Conservation (phyloP, 257 asterid species). For the Salvia splendens region DNA sequence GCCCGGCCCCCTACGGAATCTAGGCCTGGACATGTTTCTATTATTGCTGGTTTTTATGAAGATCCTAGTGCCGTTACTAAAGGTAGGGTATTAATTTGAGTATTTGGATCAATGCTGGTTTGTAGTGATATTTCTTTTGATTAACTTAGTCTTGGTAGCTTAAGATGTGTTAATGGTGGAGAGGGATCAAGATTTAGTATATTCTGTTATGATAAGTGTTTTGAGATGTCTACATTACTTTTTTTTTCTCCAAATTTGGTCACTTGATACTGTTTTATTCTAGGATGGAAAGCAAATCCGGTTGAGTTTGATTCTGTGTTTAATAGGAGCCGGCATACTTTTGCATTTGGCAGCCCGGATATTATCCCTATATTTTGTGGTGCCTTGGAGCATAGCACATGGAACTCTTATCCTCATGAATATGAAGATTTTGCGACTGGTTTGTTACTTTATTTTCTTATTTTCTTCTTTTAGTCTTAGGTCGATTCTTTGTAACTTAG, state of each 20-base stretch:
- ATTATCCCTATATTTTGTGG: conserved; percentile 90
- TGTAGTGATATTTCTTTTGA: conserved; percentile 7
- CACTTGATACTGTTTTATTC: conserved; percentile 25
- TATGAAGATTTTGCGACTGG: conserved; percentile 99
- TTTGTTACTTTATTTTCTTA: conserved; percentile 34
- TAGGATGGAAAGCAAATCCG: conserved; percentile 99
- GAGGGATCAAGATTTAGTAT: not conserved
- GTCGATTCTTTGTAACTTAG: conserved; percentile 20
- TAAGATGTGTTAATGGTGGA: not conserved
- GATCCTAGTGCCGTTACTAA: conserved; percentile 99
- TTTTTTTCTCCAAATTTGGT: conserved; percentile 23
- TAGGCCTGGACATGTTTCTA: conserved; percentile 97
- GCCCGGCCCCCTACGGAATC: conserved; percentile 99
- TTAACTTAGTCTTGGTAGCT: conserved; percentile 12
- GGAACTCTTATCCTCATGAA: conserved; percentile 82
- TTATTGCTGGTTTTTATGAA: conserved; percentile 97
- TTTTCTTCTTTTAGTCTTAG: not conserved
- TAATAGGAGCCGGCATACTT: conserved; percentile 85
- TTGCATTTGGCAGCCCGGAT: conserved; percentile 96
- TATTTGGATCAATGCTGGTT: conserved; percentile 22
- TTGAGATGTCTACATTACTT: not conserved
- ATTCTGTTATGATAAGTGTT: not conserved
- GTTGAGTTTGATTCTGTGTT: conserved; percentile 98
- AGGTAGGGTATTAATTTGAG: conserved; percentile 49
- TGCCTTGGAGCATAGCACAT: conserved; percentile 84